Evolutionary conservation across 2,329 filamentous ascomycete species (phyloP).

Genomic region (Claviceps digitariae): DNA sequence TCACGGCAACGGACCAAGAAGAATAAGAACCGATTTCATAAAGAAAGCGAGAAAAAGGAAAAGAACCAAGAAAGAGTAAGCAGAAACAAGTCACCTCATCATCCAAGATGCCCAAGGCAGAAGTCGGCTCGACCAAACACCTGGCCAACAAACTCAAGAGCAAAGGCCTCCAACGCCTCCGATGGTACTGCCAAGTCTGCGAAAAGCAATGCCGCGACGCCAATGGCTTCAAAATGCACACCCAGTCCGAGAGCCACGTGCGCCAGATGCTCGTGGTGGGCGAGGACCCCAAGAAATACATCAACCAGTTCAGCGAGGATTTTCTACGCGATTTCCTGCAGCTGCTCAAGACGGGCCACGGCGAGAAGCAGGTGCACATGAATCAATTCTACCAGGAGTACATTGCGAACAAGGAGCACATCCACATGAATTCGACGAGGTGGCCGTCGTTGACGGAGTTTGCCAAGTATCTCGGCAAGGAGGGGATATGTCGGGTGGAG

Average conservation of each 20-base stretch:
- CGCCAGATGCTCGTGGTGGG: constrained; percentile 80
- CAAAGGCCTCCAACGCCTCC: constrained; percentile 62
- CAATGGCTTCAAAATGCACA: constrained; percentile 87
- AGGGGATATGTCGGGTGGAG: constrained; percentile 81
- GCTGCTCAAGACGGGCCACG: constrained; percentile 69
- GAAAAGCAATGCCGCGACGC: constrained; percentile 55
- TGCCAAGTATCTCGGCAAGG: constrained; percentile 70
- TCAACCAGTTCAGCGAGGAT: constrained; percentile 68
- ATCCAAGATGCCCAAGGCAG: constrained; percentile 71
- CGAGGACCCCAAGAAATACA: constrained; percentile 72
- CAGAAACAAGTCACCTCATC: background rate
- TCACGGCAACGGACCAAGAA: no score
- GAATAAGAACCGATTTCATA: no score
- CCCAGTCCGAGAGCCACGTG: constrained; percentile 71
- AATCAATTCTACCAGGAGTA: constrained; percentile 96
- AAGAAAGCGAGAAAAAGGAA: background rate
- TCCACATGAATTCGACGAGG: constrained; percentile 88
- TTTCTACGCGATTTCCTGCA: constrained; percentile 71
- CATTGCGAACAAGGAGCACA: constrained; percentile 64
- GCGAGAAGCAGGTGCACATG: constrained; percentile 76
- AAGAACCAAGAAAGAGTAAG: background rate
- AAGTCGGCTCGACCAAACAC: constrained; percentile 83
- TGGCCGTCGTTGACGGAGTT: constrained; percentile 86
- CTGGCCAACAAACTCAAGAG: constrained; percentile 84
- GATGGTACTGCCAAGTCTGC: constrained; percentile 87